Percentiles rank a stretch among this genome's conserved stretches.
phyloP scores from a whole-genome alignment of 257 asterid genomes.

The Fraxinus quadrangulata region DNA sequence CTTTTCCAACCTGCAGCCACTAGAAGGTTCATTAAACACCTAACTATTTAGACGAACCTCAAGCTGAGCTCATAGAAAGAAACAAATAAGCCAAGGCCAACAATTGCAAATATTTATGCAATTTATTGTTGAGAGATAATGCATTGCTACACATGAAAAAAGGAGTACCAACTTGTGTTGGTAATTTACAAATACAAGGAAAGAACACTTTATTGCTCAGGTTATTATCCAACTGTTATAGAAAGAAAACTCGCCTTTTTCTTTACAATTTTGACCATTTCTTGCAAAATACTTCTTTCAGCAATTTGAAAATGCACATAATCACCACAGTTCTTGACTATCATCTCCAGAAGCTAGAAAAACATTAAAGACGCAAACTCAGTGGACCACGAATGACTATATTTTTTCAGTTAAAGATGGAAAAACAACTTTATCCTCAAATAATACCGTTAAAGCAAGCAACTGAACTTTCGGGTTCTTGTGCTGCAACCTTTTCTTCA shows the following conservation, averaged over 20 bases:
- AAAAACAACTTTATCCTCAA: not conserved
- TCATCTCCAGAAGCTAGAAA: constrained; percentile 83
- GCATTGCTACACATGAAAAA: not conserved
- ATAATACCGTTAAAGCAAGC: constrained; percentile 87
- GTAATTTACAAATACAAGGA: not conserved
- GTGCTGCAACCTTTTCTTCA: constrained; percentile 91
- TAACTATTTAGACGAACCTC: not conserved
- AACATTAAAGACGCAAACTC: constrained; percentile 21
- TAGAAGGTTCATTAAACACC: not conserved
- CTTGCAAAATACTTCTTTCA: constrained; percentile 76
- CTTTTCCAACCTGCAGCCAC: not conserved
- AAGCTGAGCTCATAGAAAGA: not conserved
- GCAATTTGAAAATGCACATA: constrained; percentile 87
- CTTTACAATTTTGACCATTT: constrained; percentile 89
- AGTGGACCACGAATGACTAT: constrained; percentile 3
- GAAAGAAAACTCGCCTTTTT: constrained; percentile 59
- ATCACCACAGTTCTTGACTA: constrained; percentile 99
- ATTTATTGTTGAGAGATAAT: too few species aligned
- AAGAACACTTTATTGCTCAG: not conserved
- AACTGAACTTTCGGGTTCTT: constrained; percentile 89
- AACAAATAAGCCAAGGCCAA: not conserved
- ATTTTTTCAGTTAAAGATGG: not conserved
- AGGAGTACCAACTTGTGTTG: not conserved
- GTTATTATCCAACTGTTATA: not conserved
- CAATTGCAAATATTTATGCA: not conserved